A percentile compares a stretch with the other conserved stretches of the same genome.
These are phyloP conservation scores for Solanum rostratum DNA, from an alignment of 257 asterid genomes.

Conservation along the genomic window DNA sequence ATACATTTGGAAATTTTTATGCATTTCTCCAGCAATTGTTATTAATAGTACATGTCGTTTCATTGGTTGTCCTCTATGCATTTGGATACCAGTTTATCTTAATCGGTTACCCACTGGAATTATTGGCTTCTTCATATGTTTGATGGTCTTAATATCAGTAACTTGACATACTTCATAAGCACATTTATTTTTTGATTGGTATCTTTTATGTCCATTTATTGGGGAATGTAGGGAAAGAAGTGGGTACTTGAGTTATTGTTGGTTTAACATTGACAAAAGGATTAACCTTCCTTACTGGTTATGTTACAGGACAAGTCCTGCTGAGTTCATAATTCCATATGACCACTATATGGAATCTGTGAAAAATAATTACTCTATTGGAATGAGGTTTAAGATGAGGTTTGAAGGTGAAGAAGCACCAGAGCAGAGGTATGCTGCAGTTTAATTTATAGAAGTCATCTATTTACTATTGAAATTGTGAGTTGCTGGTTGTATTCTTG, in stretches of 20 bases:
- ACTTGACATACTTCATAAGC: neutral
- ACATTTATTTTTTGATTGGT: neutral
- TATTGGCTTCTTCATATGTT: neutral
- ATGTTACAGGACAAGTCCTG: constrained; percentile 70
- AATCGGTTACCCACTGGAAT: neutral
- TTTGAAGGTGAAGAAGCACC: constrained; percentile 99
- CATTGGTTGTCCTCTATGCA: neutral
- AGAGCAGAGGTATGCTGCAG: constrained; percentile 66
- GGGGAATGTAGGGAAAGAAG: neutral
- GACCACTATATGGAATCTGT: constrained; percentile 77
- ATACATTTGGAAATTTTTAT: neutral
- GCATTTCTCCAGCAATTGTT: too few species aligned
- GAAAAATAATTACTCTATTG: constrained; percentile 68
- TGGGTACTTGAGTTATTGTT: neutral
- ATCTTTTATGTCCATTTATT: neutral
- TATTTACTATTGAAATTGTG: neutral
- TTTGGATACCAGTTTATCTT: neutral
- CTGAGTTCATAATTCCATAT: constrained; percentile 76
- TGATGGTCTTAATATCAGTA: neutral
- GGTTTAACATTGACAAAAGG: neutral
- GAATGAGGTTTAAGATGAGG: constrained; percentile 96
- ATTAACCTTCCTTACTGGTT: neutral
- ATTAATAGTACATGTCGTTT: too few species aligned
- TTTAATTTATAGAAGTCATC: constrained; percentile 2
- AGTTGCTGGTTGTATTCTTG: neutral